Conservation (phyloP, 2,329 filamentous ascomycete genomes). For the Ilyonectria sp. region DNA sequence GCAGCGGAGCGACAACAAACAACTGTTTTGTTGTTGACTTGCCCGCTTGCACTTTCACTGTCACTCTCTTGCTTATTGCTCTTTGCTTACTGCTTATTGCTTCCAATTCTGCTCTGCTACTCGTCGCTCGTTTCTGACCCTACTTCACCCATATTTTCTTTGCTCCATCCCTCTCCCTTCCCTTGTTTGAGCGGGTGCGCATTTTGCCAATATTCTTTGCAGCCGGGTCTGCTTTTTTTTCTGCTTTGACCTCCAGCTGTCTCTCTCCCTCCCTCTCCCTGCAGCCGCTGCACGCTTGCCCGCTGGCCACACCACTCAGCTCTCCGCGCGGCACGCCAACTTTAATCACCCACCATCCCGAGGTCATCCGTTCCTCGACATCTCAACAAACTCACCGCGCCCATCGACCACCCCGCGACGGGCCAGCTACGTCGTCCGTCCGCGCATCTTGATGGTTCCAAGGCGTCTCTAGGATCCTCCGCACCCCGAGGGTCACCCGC, state of each 20-base stretch:
- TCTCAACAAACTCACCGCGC: conserved; percentile 38
- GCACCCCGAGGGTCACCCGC: conserved; percentile 43
- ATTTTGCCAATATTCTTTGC: conserved; percentile 39
- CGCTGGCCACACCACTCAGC: conserved; percentile 37
- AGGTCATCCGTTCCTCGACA: conserved; percentile 30
- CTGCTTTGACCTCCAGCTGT: conserved; percentile 40
- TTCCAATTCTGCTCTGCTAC: neutral
- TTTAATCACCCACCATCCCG: conserved; percentile 41
- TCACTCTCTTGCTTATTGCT: neutral
- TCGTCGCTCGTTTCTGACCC: neutral
- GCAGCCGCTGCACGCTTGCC: conserved; percentile 40
- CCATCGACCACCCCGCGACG: conserved; percentile 41
- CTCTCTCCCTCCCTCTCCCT: conserved; percentile 42
- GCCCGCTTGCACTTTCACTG: neutral
- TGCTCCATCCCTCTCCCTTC: neutral
- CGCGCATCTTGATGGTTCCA: conserved; percentile 48
- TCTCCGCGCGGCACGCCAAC: conserved; percentile 39
- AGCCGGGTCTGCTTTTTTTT: conserved; percentile 46
- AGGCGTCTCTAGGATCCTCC: conserved; percentile 45
- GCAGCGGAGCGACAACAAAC: conserved; percentile 40
- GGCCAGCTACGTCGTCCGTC: conserved; percentile 46
- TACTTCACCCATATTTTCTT: neutral
- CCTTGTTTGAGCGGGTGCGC: conserved; percentile 26
- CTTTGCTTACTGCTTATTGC: neutral
- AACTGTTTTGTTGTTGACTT: conserved; percentile 13